These are phyloP conservation scores for Dryas octopetala DNA, from an alignment of 306 rosid genomes.

Conservation along the genomic window DNA sequence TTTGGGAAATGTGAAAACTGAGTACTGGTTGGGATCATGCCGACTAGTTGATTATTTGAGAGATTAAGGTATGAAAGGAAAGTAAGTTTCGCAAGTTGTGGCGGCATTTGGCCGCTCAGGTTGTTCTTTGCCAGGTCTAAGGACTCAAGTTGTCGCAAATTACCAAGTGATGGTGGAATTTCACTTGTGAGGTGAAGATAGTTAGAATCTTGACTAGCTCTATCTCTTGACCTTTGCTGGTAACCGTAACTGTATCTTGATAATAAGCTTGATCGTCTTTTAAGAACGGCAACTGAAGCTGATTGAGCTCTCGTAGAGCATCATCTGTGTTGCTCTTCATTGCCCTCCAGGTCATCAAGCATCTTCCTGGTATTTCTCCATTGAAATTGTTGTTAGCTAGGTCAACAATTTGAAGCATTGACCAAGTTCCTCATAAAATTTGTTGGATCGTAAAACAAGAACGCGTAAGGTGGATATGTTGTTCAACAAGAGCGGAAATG, in stretches of 20 bases:
- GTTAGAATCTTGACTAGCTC: slow-evolving; percentile 30
- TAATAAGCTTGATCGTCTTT: not conserved
- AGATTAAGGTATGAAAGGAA: slow-evolving; percentile 35
- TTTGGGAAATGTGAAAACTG: slow-evolving; percentile 22
- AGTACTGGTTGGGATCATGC: not conserved
- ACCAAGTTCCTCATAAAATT: slow-evolving; percentile 32
- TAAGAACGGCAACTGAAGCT: slow-evolving; percentile 15
- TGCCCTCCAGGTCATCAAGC: slow-evolving; percentile 14
- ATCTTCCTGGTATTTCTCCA: slow-evolving; percentile 21
- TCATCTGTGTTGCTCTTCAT: slow-evolving; percentile 17
- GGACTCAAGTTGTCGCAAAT: slow-evolving; percentile 33
- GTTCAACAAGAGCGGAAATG: slow-evolving; percentile 22
- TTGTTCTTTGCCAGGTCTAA: slow-evolving; percentile 41
- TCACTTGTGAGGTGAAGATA: slow-evolving; percentile 19
- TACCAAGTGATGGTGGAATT: slow-evolving; percentile 30
- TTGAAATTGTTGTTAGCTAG: slow-evolving; percentile 31
- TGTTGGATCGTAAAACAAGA: slow-evolving; percentile 38
- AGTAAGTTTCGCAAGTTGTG: not conserved
- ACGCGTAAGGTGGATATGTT: slow-evolving; percentile 30
- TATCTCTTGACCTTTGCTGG: slow-evolving; percentile 29
- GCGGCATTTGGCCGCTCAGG: not conserved
- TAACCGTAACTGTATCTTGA: slow-evolving; percentile 29
- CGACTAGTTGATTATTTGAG: slow-evolving; percentile 29
- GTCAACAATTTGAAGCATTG: slow-evolving; percentile 39
- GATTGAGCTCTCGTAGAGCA: not conserved